phyloP scores from a whole-genome alignment of 2,329 filamentous ascomycete genomes.

The Paecilomyces niveus region DNA sequence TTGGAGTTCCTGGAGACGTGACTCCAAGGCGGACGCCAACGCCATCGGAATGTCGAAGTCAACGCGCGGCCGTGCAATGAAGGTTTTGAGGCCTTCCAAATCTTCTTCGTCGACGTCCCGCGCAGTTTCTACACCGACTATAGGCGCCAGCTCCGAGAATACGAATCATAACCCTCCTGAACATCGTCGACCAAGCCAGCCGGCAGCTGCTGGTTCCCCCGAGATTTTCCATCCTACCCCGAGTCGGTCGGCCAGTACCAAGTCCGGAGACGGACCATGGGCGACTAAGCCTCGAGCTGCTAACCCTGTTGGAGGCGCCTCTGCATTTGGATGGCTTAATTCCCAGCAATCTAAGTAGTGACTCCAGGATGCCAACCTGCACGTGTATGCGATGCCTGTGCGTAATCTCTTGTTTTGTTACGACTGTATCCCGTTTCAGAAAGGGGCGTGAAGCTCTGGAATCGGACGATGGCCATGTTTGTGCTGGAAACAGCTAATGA shows the following conservation, averaged over 20 bases:
- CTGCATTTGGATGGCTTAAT: conserved; percentile 90
- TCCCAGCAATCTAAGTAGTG: conserved; percentile 14
- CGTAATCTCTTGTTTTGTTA: not conserved
- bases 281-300: conserved; percentile 49
- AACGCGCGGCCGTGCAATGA: conserved; percentile 64
- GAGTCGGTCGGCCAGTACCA: conserved; percentile 11
- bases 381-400: not conserved
- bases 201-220: conserved; percentile 5
- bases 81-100: conserved; percentile 76
- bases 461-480: not conserved
- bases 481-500: not conserved
- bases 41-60: conserved; percentile 52
- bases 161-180: conserved; percentile 6
- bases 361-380: not conserved
- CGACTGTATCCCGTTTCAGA: not conserved
- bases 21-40: conserved; percentile 22
- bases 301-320: conserved; percentile 87
- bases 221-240: conserved; percentile 9
- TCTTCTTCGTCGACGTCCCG: conserved; percentile 33
- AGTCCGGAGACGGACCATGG: conserved; percentile 20
- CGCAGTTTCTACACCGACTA: conserved; percentile 22
- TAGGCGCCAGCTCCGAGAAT: conserved; percentile 1
- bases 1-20: conserved; percentile 64
- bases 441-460: not conserved
- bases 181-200: conserved; percentile 1